Conservation (phyloP, 2,329 filamentous ascomycete species). For the Aspergillus japonicus region DNA sequence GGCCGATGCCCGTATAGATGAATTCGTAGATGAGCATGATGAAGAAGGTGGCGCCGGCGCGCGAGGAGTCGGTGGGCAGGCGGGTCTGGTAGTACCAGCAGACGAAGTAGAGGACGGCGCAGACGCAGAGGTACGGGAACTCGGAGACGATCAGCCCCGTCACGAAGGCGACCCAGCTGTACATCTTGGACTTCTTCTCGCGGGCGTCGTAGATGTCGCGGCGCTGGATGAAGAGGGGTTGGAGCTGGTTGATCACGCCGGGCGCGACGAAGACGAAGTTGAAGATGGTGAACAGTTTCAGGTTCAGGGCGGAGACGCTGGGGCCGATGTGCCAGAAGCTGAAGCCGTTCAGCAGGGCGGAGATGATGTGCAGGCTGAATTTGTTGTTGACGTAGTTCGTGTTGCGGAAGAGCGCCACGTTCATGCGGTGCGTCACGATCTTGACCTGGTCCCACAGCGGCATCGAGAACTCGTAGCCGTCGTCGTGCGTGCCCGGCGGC, state of each 20-base stretch:
- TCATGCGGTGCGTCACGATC: slow-evolving; percentile 65
- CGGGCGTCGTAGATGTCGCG: slow-evolving; percentile 64
- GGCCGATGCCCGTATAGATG: slow-evolving; percentile 69
- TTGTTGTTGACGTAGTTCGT: slow-evolving; percentile 64
- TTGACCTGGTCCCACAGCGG: slow-evolving; percentile 60
- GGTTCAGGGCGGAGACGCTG: slow-evolving; percentile 64
- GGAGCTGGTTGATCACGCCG: slow-evolving; percentile 46
- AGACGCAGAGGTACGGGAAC: slow-evolving; percentile 63
- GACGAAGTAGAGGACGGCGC: slow-evolving; percentile 63
- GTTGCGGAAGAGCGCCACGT: slow-evolving; percentile 63
- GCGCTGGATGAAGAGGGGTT: slow-evolving; percentile 66
- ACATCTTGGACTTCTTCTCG: slow-evolving; percentile 68
- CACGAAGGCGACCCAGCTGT: slow-evolving; percentile 68
- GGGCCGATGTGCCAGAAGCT: slow-evolving; percentile 67
- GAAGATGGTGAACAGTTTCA: slow-evolving; percentile 68
- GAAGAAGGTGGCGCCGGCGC: slow-evolving; percentile 56
- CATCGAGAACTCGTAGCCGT: slow-evolving; percentile 60
- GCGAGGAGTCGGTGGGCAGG: slow-evolving; percentile 56
- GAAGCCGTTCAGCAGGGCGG: slow-evolving; percentile 46
- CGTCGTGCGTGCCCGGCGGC: slow-evolving; percentile 42
- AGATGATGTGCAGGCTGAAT: slow-evolving; percentile 52
- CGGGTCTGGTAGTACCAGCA: slow-evolving; percentile 72
- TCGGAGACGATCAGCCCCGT: slow-evolving; percentile 67
- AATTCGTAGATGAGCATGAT: slow-evolving; percentile 73
- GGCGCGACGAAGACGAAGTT: slow-evolving; percentile 55